Base-by-base conservation (phyloP, 768 basidiomycete genomes). In the Mycena venus region DNA sequence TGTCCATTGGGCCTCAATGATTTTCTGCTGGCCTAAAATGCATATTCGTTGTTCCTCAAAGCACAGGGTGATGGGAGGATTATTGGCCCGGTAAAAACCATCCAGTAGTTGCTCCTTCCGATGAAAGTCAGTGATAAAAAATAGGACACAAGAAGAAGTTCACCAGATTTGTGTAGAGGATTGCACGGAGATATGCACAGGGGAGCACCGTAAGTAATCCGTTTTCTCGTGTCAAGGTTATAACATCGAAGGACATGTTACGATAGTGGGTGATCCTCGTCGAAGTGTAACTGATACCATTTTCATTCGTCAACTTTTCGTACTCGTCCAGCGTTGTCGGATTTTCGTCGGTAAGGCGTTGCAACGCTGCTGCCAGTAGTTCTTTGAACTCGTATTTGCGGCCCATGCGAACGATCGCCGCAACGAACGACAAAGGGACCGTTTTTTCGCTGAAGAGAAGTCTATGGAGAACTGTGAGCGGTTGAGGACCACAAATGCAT, bases 351-450 rank as follows among this genome's bases (percentile, higher is more conserved):
- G 38, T 27, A 1, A 73, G 66, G 25, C 66, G 66, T 14, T 63
- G 32, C 34, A 68, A 49, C 23, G 66, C 72, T 27, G 66, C 66
- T 9, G 27, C 31, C 8, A 73, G 25, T 0, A 68, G 31, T 21
- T 68, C 63, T 29, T 63, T 32, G 36, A 68, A 73, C 7, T 61
- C 72, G 49, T 73, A 73, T 56, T 73, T 73, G 44, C 65, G 64
- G 0, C 56, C 55, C 34, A 73, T 4, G 11, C 65, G 64, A 21
- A 73, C 36, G 17, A 73, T 17, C 15, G 19, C 49, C 3, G 71
- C 64, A 14, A 73, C 61, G 34, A 67, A 60, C 21, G 29, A 34
- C 3, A 73, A 67, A 8, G 64, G 56, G 17, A 66, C 44, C 8
- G 1, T 51, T 27, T 29, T n/a, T 27, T 36, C 1, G 47, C 23